These are phyloP conservation scores for Persicaria maculosa DNA, from an alignment of 148 eudicot genomes.

Conservation along the genomic window DNA sequence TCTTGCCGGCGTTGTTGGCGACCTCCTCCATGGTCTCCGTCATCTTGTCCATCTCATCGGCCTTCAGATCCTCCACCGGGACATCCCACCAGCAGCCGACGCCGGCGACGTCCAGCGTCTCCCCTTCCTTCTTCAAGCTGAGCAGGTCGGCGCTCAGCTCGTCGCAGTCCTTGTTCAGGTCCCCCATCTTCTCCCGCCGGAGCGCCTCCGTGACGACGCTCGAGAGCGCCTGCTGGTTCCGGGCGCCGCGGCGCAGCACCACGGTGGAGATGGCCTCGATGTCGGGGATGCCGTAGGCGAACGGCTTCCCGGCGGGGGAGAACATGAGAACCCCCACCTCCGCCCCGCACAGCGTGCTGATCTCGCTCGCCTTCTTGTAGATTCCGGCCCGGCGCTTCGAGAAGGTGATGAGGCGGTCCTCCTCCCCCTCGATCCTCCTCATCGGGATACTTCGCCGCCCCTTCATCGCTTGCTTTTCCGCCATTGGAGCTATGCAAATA, in stretches of 20 bases:
- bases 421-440: constrained; percentile 18
- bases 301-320: constrained; percentile 31
- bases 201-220: not conserved
- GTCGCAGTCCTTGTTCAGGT: not conserved
- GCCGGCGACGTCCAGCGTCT: not conserved
- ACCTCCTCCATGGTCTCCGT: not conserved
- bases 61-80: constrained; percentile 16
- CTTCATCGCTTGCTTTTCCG: not conserved
- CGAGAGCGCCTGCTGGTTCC: not conserved
- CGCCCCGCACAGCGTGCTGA: constrained; percentile 16
- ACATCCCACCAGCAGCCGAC: constrained; percentile 24
- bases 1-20: not conserved
- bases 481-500: not conserved
- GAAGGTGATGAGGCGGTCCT: constrained; percentile 24
- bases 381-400: constrained; percentile 28
- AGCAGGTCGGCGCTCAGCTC: not conserved
- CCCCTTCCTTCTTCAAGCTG: constrained; percentile 14
- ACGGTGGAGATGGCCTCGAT: constrained; percentile 10
- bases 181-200: constrained; percentile 1
- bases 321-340: constrained; percentile 21
- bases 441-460: constrained; percentile 20
- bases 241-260: not conserved
- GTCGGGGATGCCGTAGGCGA: constrained; percentile 22
- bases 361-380: constrained; percentile 31
- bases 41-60: constrained; percentile 3